Base-by-base conservation (phyloP, 1,284 basidiomycete genomes). In the Somion occarium region DNA sequence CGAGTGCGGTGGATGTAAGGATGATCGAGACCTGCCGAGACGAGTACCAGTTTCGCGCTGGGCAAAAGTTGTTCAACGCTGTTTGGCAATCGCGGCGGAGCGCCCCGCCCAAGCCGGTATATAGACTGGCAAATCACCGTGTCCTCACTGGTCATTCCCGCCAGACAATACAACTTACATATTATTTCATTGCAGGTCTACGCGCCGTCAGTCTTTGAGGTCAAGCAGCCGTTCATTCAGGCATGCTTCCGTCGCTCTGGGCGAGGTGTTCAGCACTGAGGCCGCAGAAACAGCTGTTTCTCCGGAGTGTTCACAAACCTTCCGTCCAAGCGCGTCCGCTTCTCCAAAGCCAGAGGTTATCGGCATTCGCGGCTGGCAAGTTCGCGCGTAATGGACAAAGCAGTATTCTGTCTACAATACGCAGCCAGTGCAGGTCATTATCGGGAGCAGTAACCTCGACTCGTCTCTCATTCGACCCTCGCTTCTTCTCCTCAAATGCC, bases 401-500 rank as follows among this genome's bases (percentile, higher is more conserved):
- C 11, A 22, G 18, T 18, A 41, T 41, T n/a, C 37, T 42, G n/a
- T 26, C 42, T 7, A 30, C 26, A 3, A 20, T 46, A 2, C 34
- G 38, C 23, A 27, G 26, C n/a, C 37, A 42, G 20, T 41, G 18
- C 24, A 46, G 54, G 38, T 46, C 41, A 4, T 37, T 58, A 25
- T 38, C 49, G 19, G 48, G 41, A 27, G 26, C 45, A 13, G 18
- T 46, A 27, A 15, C 24, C 4, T 30, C 38, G 3, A 19, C 22
- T 5, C 42, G 52, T 15, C 22, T 44, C 37, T 51, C 53, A 48
- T 65, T 71, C 42, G 59, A 67, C 48, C 63, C 68, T n/a, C 71
- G 72, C 19, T 73, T 68, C 60, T 73, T 76, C 62, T 75, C 74
- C 12, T 67, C 70, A 13, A 69, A 75, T 48, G 58, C 64, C 26